phyloP scores from a whole-genome alignment of 345 rosid genomes.

The Hibiscus tridactylites region DNA sequence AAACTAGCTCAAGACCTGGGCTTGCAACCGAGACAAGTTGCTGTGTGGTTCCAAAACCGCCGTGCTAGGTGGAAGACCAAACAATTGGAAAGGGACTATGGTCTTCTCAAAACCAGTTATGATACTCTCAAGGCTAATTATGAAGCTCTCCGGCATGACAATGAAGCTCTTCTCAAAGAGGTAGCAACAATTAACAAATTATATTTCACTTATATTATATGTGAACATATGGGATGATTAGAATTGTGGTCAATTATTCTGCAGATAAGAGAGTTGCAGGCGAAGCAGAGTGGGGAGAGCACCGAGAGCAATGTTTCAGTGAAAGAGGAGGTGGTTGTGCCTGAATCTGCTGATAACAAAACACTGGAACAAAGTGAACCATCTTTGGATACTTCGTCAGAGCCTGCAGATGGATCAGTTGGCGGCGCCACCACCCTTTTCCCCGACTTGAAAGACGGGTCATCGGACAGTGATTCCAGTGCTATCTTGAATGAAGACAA shows the following conservation, averaged over 20 bases:
- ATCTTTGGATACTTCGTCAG: conserved; percentile 23
- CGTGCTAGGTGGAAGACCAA: conserved; percentile 89
- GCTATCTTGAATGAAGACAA: conserved; percentile 74
- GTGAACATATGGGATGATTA: background rate
- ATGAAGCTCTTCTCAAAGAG: conserved; percentile 76
- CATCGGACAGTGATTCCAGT: conserved; percentile 86
- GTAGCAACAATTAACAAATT: conserved; percentile 18
- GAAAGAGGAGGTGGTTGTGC: conserved; percentile 48
- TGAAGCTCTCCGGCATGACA: conserved; percentile 66
- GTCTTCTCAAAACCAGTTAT: conserved; percentile 43
- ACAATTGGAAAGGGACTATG: conserved; percentile 68
- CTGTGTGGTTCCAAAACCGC: conserved; percentile 89
- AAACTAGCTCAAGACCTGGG: conserved; percentile 82
- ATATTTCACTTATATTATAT: background rate
- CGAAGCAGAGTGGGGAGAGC: conserved; percentile 50
- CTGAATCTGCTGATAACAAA: conserved; percentile 26
- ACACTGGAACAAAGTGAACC: conserved; percentile 15
- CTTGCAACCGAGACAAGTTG: conserved; percentile 80
- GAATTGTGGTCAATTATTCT: background rate
- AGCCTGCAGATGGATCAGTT: conserved; percentile 11
- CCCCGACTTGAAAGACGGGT: conserved; percentile 58
- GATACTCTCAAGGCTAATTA: conserved; percentile 50
- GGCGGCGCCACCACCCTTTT: conserved; percentile 17
- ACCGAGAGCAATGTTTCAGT: conserved; percentile 55
- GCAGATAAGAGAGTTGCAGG: conserved; percentile 73